phyloP scores from a whole-genome alignment of 2,329 filamentous ascomycete genomes.

The Aspergillus latus region DNA sequence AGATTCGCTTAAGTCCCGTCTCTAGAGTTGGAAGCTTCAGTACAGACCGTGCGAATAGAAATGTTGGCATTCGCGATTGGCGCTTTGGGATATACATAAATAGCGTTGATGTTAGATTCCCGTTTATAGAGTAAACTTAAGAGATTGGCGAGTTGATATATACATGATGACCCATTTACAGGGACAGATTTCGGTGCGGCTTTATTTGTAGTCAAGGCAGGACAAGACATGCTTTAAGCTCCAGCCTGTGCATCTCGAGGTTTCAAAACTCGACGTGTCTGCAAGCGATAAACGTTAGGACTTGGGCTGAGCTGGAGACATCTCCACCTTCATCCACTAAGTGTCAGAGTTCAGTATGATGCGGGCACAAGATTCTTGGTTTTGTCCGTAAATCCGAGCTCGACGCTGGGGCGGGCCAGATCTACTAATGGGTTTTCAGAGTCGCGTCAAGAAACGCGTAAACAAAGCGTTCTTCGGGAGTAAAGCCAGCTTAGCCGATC shows the following conservation, averaged over 20 bases:
- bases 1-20: conserved; percentile 46
- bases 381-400: conserved; percentile 15
- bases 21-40: conserved; percentile 34
- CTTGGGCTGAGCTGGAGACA: conserved; percentile 3
- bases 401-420: not conserved
- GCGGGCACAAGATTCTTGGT: not conserved
- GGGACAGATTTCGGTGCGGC: not conserved
- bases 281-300: not conserved
- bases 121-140: conserved; percentile 13
- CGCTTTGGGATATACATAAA: conserved; percentile 19
- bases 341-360: not conserved
- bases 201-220: not conserved
- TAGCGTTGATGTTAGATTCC: conserved; percentile 19
- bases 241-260: not conserved
- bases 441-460: conserved; percentile 5
- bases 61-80: conserved; percentile 8
- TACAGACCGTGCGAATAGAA: not conserved
- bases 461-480: conserved; percentile 8
- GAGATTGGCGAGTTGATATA: not conserved
- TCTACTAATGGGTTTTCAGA: conserved; percentile 3
- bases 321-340: not conserved
- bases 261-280: conserved; percentile 1
- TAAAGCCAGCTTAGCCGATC: conserved; percentile 5
- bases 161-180: not conserved
- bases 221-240: not conserved